Base-by-base conservation (phyloP, 106 monocot species). In the Alisma plantagoaquatica region DNA sequence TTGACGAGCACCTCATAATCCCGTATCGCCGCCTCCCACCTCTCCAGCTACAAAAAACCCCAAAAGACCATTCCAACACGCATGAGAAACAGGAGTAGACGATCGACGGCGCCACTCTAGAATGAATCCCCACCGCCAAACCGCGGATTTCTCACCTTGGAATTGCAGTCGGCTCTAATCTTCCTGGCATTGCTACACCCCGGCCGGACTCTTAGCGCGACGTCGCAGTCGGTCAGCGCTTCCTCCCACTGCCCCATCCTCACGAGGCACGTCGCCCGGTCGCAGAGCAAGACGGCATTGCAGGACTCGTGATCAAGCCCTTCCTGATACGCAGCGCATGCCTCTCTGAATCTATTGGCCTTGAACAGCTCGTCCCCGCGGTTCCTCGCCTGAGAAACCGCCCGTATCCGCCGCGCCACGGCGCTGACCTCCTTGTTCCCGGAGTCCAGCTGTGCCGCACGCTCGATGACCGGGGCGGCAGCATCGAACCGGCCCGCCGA, bases 401-500 rank as follows among this genome's bases (percentile, higher is more conserved):
- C 41, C 17, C 53, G 30, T 16, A 67, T 54, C 50, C 67, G 72
- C 43, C 61, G 51, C 7, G 27, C 57, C 49, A 92, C 43, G 1
- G 27, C 46, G 16, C 43, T 20, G 11, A 74, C 57, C 56, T 79
- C 79, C 60, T 61, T 51, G 68, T 63, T 86, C 25, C 49, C 32
- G 1, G 75, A 78, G 62, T 86, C 79, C 2, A 92, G 59, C 19
- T 66, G 61, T 8, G 63, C 61, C 0, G 92, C 92, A 54, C 15
- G 69, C n/a, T 70, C 47, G 16, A 76, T 78, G 27, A 44, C 51
- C 3, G 45, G n/a, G 4, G 79, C 73, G 56, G 86, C 86, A 7
- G 75, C 82, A 15, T 86, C 79, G 33, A 92, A 86, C 92, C 87
- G 86, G 51, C 86, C 82, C n/a, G 63, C 46, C 18, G 76, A 73